phyloP scores from a whole-genome alignment of 257 asterid species.

The Solanum acaule region DNA sequence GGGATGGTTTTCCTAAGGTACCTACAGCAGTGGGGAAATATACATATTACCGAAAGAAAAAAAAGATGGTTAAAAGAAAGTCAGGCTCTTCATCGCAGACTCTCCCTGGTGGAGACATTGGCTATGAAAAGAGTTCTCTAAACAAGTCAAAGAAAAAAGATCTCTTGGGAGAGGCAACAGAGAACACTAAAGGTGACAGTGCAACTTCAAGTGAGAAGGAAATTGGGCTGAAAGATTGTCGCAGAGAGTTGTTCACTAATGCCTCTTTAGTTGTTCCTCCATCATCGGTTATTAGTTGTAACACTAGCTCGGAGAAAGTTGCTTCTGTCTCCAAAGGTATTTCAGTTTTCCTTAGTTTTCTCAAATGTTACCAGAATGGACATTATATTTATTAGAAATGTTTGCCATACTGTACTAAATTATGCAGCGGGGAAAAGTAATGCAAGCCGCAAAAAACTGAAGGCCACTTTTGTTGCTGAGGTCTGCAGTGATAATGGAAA shows the following conservation, averaged over 20 bases:
- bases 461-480: conserved; percentile 12
- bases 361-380: background rate
- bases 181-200: conserved; percentile 16
- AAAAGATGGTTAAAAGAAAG: conserved; percentile 30
- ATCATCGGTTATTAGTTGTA: conserved; percentile 16
- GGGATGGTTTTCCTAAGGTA: conserved; percentile 24
- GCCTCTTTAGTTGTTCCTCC: conserved; percentile 10
- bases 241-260: conserved; percentile 7
- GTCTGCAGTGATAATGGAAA: conserved; percentile 19
- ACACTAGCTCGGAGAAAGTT: conserved; percentile 21
- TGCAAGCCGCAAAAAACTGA: conserved; percentile 16
- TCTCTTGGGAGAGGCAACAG: conserved; percentile 14
- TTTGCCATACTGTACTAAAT: conserved; percentile 1
- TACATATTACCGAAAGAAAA: conserved; percentile 55
- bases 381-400: background rate
- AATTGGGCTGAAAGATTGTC: conserved; percentile 13
- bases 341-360: conserved; percentile 3
- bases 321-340: conserved; percentile 42
- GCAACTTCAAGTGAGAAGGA: conserved; percentile 7
- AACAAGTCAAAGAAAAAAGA: conserved; percentile 41
- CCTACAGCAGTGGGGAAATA: conserved; percentile 36
- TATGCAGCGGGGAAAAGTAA: conserved; percentile 25
- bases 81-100: conserved; percentile 31
- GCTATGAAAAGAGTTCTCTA: conserved; percentile 15
- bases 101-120: conserved; percentile 21